Conservation (phyloP, 2,329 filamentous ascomycete species). For the Aspergillus aculeatus region DNA sequence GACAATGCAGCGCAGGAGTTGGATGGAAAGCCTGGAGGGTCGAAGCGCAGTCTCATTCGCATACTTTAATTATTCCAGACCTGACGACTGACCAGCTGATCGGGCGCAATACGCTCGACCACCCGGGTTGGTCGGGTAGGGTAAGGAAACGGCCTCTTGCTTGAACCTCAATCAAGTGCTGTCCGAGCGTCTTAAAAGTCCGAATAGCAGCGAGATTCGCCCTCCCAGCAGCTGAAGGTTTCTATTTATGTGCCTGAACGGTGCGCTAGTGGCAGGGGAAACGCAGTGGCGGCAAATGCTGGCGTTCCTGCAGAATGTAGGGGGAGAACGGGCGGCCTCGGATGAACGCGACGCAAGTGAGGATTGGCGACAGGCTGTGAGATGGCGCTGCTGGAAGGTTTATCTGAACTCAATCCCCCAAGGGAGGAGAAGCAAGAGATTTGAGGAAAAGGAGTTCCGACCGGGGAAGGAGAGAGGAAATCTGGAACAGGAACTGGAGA, state of each 20-base stretch:
- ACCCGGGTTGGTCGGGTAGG: neutral
- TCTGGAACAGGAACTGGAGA: neutral
- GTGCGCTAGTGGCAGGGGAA: neutral
- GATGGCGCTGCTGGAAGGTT: neutral
- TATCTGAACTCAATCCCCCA: neutral
- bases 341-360: neutral
- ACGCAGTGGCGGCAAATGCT: neutral
- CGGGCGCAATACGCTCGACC: neutral
- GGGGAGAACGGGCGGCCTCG: neutral
- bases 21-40: neutral
- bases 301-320: constrained; percentile 2
- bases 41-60: neutral
- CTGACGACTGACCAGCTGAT: neutral
- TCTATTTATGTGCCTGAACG: neutral
- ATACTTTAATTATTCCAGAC: constrained; percentile 1
- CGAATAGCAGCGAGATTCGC: neutral
- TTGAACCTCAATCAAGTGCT: neutral
- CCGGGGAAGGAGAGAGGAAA: neutral
- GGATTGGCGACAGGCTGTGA: neutral
- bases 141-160: neutral
- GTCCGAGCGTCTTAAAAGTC: neutral
- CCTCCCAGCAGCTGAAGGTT: neutral
- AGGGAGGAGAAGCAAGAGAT: neutral
- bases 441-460: neutral
- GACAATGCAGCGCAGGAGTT: neutral